Conservation (phyloP, 805 yeast genomes). For the Candida germanica region DNA sequence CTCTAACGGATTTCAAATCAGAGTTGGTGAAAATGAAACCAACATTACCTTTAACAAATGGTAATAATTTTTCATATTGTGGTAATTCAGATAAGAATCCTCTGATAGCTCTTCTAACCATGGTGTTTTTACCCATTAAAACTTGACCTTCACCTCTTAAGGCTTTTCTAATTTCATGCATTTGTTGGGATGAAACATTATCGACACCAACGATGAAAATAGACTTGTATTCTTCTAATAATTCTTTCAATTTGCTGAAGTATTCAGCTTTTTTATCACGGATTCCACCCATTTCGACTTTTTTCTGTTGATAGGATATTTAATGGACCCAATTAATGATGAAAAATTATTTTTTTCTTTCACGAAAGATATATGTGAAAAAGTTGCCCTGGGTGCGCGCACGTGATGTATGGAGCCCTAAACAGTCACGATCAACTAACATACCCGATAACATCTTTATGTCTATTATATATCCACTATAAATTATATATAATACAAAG, state of each 20-base stretch:
- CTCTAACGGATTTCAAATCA: conserved; percentile 91
- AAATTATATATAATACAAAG: no score
- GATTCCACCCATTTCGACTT: conserved; percentile 99
- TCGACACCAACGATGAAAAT: conserved; percentile 99
- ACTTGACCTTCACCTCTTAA: conserved; percentile 94
- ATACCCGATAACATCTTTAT: background rate
- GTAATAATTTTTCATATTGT: conserved; percentile 92
- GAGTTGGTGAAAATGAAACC: conserved; percentile 99
- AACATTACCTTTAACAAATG: conserved; percentile 95
- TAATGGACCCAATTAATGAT: conserved; percentile 52
- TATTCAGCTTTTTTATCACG: conserved; percentile 96
- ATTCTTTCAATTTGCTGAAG: conserved; percentile 91
- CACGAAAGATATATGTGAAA: conserved; percentile 2
- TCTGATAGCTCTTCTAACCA: conserved; percentile 99
- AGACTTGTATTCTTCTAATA: conserved; percentile 95
- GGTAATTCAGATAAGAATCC: conserved; percentile 91
- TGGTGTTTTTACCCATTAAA: conserved; percentile 99
- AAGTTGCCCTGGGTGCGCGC: conserved; percentile 11
- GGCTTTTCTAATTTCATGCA: conserved; percentile 98
- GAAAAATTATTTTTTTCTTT: background rate
- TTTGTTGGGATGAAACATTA: conserved; percentile 99
- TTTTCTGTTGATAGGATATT: conserved; percentile 68
- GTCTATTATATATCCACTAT: no score
- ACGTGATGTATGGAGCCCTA: no score
- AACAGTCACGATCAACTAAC: no score